Base-by-base conservation (phyloP, 2,329 filamentous ascomycete genomes). In the Aureobasidium melanogenum region DNA sequence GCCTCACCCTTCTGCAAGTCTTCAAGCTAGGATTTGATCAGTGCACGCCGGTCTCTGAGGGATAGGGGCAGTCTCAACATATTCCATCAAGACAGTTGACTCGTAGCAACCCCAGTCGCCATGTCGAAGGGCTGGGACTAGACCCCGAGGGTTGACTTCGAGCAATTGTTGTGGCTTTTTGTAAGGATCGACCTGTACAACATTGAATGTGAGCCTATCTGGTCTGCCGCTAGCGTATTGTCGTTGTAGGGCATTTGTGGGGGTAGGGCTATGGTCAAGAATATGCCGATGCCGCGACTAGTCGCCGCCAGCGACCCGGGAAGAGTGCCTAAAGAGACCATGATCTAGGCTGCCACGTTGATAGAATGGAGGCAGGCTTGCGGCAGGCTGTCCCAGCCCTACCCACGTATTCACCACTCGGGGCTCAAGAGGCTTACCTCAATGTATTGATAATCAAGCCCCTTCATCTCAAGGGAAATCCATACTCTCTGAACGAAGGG, bases 401-500 rank as follows among this genome's bases (percentile, higher is more conserved):
- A 26, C 28, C 15, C 28, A 14, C 5, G 6, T 24, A 7, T 36
- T 1, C 28, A 48, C 17, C 26, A 48, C 19, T 22, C 8, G 19
- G 12, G 50, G 7, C 5, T 32, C 6, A 28, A 39, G 15, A 22
- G 17, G 3, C 34, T 54, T 41, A 39, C 22, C 19, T 96, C 91
- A 67, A 91, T 86, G 73, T 95, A 96, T 70, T 95, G 89, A 70
- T 96, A 96, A 39, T 83, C 77, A 9, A 94, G 80, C 19, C 84
- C 82, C 71, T 94, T 94, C 67, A 86, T 79, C 72, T 96, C 90
- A 38, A 96, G 80, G 0, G 90, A 88, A 65, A 96, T 94, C 91
- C 91, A 96, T 28, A 94, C 88, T 19, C 90, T 84, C 71, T 95
- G 90, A 1, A 91, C 90, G 70, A 93, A 94, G 28, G 90, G 90